Evolutionary conservation across 139 green algal species (phyloP), one percentile per base, ranked within the genome.

Genomic region (Chlamydomonas incerta): DNA sequence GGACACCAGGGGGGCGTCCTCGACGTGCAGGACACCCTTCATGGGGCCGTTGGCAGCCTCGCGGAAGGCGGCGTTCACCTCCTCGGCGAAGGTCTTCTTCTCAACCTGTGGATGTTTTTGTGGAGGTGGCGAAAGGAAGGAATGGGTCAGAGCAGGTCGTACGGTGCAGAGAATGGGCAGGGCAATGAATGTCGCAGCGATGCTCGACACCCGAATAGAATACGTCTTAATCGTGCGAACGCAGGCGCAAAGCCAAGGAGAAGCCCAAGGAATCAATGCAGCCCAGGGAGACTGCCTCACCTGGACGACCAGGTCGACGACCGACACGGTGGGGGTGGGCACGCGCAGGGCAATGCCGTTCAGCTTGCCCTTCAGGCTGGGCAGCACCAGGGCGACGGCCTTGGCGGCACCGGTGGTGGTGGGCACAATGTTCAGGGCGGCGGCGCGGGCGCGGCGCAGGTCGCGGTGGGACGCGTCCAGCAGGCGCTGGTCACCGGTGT

Each of bases 31-130:
- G 50, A 99, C 91, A 79, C 97, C 97, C 89, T 98, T 97, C 90
- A 97, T 89, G 52, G 92, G 87, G 76, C 96, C 97, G 28, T 92
- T 86, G 70, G 95, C 89, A 20, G 96, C 97, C 93, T 97, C 92
- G n/a, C 93, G 89, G 96, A 99, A 99, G 62, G 97, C 97, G 62
- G 92, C 94, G 92, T 99, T 99, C 10, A 99, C 98, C 92, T 99
- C 98, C 95, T 99, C 98, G 24, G 98, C 97, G 46, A 99, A 96
- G n/a, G 96, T 98, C 96, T 99, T 99, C 96, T 99, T 99, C 94
- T 98, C 97, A 24, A 95, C 92, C 94, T 99, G 95, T 46, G 33
- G 34, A n/a, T n/a, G n/a, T n/a, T n/a, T n/a, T n/a, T n/a, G n/a
- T n/a, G n/a, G n/a, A n/a, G 24, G 62, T 11, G 65, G 17, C 29